These are phyloP conservation scores for Backusella mclennaniae DNA, from an alignment of 192 early-diverging fungal genomes.

Conservation along the genomic window DNA sequence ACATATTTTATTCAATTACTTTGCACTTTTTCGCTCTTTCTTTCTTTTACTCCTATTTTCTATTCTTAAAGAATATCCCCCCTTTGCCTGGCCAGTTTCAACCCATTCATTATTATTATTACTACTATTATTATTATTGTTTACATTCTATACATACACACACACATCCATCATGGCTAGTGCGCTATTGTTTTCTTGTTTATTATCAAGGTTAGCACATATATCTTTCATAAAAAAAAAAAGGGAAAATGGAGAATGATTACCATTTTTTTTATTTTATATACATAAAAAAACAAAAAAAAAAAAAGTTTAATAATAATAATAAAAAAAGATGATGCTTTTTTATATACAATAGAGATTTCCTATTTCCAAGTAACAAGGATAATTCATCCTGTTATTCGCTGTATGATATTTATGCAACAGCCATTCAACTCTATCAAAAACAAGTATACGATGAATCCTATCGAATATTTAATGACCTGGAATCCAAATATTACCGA, in stretches of 20 bases:
- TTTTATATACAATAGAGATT: not conserved
- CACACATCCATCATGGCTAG: conserved; percentile 7
- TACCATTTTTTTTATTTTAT: not conserved
- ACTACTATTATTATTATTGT: not conserved
- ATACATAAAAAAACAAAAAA: not conserved
- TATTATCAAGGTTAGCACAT: conserved; percentile 6
- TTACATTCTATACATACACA: not conserved
- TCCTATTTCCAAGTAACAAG: not conserved
- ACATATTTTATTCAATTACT: not conserved
- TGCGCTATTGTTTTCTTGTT: conserved; percentile 1
- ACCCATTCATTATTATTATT: not conserved
- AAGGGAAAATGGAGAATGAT: not conserved
- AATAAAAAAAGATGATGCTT: not conserved
- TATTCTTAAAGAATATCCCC: not conserved
- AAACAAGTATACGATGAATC: not conserved
- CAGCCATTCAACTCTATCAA: not conserved
- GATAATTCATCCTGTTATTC: not conserved
- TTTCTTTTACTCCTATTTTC: not conserved
- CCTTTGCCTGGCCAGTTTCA: not conserved
- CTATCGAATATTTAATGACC: not conserved
- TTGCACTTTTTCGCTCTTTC: not conserved
- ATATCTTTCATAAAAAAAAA: not conserved
- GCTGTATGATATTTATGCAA: conserved; percentile 1
- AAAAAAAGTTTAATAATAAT: not conserved
- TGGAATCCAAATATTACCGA: not conserved